Conservation (phyloP, 2,329 filamentous ascomycete species). For the Phaeosphaeria sp. region DNA sequence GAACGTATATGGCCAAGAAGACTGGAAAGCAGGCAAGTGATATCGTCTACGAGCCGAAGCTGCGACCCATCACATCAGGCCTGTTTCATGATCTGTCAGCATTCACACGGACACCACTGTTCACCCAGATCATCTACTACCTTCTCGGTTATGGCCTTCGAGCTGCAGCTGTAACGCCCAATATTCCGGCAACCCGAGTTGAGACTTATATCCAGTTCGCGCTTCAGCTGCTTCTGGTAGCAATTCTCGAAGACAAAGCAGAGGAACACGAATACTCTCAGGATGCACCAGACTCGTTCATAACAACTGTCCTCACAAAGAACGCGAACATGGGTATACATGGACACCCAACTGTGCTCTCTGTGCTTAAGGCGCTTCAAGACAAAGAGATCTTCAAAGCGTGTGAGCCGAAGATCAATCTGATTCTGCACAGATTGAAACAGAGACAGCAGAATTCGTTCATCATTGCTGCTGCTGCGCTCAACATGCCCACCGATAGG, state of each 20-base stretch:
- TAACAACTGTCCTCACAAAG: slow-evolving; percentile 72
- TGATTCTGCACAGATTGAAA: slow-evolving; percentile 84
- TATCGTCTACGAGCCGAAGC: slow-evolving; percentile 88
- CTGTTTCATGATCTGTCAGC: slow-evolving; percentile 77
- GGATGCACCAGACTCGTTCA: slow-evolving; percentile 69
- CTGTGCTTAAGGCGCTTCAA: slow-evolving; percentile 60
- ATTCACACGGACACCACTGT: slow-evolving; percentile 85
- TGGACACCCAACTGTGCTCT: slow-evolving; percentile 56
- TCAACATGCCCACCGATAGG: slow-evolving; percentile 73
- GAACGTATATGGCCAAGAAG: slow-evolving; percentile 84
- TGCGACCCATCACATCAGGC: slow-evolving; percentile 77
- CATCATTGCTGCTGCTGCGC: slow-evolving; percentile 66
- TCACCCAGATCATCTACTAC: slow-evolving; percentile 89
- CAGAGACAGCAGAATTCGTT: slow-evolving; percentile 81
- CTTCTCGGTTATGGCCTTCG: slow-evolving; percentile 81
- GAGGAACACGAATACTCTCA: slow-evolving; percentile 49
- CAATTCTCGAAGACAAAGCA: slow-evolving; percentile 80
- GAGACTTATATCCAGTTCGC: slow-evolving; percentile 93
- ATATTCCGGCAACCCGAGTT: slow-evolving; percentile 79
- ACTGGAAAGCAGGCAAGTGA: slow-evolving; percentile 81
- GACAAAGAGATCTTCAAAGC: slow-evolving; percentile 78
- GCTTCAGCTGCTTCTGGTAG: slow-evolving; percentile 84
- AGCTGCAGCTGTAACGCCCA: slow-evolving; percentile 71
- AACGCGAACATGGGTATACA: slow-evolving; percentile 56
- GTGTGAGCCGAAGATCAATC: slow-evolving; percentile 82